phyloP scores from a whole-genome alignment of 2,329 filamentous ascomycete genomes.

The Nemania sp. region DNA sequence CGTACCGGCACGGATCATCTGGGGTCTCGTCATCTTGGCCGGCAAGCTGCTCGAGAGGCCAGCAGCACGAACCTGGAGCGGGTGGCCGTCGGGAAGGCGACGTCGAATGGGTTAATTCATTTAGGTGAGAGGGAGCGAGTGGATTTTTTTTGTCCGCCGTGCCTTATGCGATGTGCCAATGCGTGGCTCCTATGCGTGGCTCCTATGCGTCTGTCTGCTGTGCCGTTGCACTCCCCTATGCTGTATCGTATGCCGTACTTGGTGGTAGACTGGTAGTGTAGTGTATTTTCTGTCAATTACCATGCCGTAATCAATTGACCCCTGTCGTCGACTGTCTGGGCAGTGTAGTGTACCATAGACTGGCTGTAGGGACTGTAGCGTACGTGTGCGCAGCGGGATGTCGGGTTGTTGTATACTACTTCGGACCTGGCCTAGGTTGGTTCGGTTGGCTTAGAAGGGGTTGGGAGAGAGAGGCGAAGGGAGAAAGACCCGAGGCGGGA shows the following conservation, averaged over 20 bases:
- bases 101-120: constrained; percentile 26
- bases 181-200: background rate
- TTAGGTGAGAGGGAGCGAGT: constrained; percentile 10
- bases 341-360: too few species aligned
- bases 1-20: constrained; percentile 65
- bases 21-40: constrained; percentile 61
- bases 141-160: constrained; percentile 10
- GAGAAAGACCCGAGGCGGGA: too few species aligned
- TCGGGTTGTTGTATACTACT: constrained; percentile 15
- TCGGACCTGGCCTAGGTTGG: too few species aligned
- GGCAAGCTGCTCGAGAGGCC: constrained; percentile 31
- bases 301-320: background rate
- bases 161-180: too few species aligned
- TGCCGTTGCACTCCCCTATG: background rate
- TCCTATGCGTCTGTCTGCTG: background rate
- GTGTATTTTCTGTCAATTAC: background rate
- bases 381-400: constrained; percentile 6
- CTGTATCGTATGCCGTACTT: background rate
- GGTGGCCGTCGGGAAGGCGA: constrained; percentile 15
- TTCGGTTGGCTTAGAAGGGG: constrained; percentile 29
- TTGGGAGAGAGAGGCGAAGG: constrained; percentile 21
- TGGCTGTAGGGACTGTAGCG: too few species aligned
- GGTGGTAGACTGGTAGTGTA: too few species aligned
- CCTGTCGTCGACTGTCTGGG: background rate
- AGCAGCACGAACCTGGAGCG: constrained; percentile 38